Evolutionary conservation across 2,329 filamentous ascomycete genomes (phyloP).

Genomic region (Colletotrichum horii): DNA sequence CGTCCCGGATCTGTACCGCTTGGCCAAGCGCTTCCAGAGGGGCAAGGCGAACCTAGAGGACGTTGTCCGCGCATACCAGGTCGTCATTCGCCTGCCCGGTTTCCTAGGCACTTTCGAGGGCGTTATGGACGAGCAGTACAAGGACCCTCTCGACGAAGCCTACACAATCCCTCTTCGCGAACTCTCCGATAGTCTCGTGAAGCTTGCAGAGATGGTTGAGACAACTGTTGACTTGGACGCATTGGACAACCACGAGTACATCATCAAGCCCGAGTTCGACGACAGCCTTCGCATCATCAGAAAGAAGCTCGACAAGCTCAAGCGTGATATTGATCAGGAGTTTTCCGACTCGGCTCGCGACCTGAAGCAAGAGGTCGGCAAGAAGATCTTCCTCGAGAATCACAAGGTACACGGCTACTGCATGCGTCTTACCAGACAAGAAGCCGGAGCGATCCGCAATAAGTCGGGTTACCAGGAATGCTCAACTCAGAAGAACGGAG

Average conservation of each 20-base stretch:
- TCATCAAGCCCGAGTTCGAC: constrained; percentile 98
- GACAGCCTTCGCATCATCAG: constrained; percentile 86
- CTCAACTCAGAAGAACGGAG: constrained; percentile 98
- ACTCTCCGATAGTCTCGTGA: constrained; percentile 78
- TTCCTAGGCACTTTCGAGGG: constrained; percentile 89
- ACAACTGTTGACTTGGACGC: constrained; percentile 96
- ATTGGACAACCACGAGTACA: constrained; percentile 95
- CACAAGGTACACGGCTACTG: constrained; percentile 97
- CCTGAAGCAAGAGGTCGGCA: constrained; percentile 90
- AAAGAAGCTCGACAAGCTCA: constrained; percentile 86
- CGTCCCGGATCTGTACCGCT: constrained; percentile 90
- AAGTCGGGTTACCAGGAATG: constrained; percentile 91
- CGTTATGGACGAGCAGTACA: constrained; percentile 95
- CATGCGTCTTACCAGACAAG: constrained; percentile 88
- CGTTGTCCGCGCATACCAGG: constrained; percentile 93
- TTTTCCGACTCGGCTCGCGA: constrained; percentile 79
- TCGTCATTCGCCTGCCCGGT: constrained; percentile 87
- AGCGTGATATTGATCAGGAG: constrained; percentile 82
- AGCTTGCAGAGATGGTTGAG: constrained; percentile 97
- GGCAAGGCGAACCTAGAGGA: constrained; percentile 92
- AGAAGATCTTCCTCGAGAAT: constrained; percentile 97
- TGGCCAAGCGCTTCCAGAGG: constrained; percentile 94
- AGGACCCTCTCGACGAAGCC: constrained; percentile 81
- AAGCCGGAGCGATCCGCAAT: constrained; percentile 92
- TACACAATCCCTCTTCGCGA: constrained; percentile 86